Base-by-base conservation (phyloP, 768 basidiomycete species). In the Trametes gibbosa region DNA sequence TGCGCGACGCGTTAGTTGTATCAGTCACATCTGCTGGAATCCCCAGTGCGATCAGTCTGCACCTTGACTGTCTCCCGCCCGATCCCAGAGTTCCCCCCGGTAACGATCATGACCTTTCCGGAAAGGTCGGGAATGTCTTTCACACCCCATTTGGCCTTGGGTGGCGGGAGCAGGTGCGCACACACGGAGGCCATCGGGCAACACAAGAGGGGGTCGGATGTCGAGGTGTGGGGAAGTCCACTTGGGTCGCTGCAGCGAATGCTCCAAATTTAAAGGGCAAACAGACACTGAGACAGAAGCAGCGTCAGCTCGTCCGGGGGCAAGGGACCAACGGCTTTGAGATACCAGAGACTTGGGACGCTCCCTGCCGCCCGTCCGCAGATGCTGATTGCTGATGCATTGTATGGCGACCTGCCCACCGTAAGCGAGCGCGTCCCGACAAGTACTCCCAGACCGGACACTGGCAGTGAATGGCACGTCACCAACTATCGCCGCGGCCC, bases 61-160 rank as follows among this genome's bases (percentile, higher is more conserved):
- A 79, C 84, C 74, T 82, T 84, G 7, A 73, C 80, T 1, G 82
- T 84, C 66, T 85, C 84, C 62, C 82, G 83, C 21, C 86, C 86
- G 40, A 88, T 76, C 1, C 85, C 77, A 2, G 71, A 63, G 51
- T 76, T 78, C 10, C 72, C 72, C 3, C 77, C 77, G 19, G 73
- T 73, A 21, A 76, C 72, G 46, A 76, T 66, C 29, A 68, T 57
- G 29, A 78, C 76, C 65, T 79, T 65, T 3, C 68, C 69, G 5
- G 59, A 55, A 14, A 67, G 58, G 34, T 85, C 82, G 1, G 83
- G 82, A 21, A 85, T 82, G 50, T 84, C 74, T 19, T 74, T 69
- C 0, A 72, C 68, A 1, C 65, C 70, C 69, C 79, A 85, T 12
- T 66, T 69, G 10, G 81, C 69, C 50, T 73, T 74, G 0, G 81